Conservation (phyloP, 306 rosid species). For the Rosa persica region DNA sequence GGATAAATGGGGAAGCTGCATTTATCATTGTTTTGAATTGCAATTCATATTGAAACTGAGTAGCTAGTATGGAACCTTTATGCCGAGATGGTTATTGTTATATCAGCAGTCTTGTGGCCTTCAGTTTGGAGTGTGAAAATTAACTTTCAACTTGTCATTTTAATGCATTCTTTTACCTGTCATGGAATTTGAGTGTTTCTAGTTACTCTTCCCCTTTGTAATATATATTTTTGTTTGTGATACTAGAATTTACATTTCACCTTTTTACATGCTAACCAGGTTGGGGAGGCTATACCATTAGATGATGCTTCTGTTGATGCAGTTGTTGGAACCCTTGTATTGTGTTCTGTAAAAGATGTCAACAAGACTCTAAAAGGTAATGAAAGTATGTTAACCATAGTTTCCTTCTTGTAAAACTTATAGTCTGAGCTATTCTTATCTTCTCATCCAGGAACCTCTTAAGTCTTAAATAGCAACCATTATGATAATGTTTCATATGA, state of each 20-base stretch:
- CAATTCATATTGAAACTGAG: too few species aligned
- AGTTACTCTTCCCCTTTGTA: background rate
- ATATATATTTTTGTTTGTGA: background rate
- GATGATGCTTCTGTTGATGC: slow-evolving; percentile 90
- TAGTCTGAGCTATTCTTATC: background rate
- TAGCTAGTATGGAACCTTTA: too few species aligned
- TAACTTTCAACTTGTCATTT: too few species aligned
- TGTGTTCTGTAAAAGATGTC: slow-evolving; percentile 86
- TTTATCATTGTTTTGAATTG: too few species aligned
- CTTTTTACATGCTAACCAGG: slow-evolving; percentile 38
- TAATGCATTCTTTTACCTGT: too few species aligned
- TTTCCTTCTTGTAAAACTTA: slow-evolving; percentile 4
- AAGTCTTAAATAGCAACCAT: background rate
- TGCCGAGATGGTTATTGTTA: too few species aligned
- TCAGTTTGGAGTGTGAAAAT: background rate
- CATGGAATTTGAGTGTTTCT: background rate
- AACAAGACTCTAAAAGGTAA: slow-evolving; percentile 66
- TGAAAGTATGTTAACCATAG: slow-evolving; percentile 3
- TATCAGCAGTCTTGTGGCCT: background rate
- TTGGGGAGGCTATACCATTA: slow-evolving; percentile 82
- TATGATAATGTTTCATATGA: background rate
- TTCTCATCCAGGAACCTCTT: background rate
- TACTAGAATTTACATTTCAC: background rate
- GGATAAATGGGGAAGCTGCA: too few species aligned
- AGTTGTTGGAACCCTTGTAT: slow-evolving; percentile 89